Evolutionary conservation across 2,329 filamentous ascomycete species (phyloP), one percentile per base, ranked within the genome.

Genomic region (Fusarium nisikadoi): DNA sequence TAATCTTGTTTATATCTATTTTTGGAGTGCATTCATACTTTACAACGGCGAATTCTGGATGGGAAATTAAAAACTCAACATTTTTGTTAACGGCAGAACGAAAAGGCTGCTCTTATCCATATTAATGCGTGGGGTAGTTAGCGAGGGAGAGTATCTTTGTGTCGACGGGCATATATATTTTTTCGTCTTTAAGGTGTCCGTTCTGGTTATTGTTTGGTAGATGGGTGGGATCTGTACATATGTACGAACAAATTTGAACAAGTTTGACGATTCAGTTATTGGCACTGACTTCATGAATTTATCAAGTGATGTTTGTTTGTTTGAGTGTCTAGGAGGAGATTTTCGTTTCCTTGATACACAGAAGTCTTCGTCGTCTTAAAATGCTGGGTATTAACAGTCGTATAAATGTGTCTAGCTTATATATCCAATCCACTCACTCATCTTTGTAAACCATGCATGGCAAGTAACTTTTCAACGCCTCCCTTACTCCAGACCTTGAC

Each of bases 401-500:
- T 47, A 62, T 64, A 64, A n/a, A 55, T 33, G 33, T 36, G 29
- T 41, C 47, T 59, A 52, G 31, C 38, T 58, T 62, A 45, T 59
- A 56, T 57, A 65, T 47, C 45, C 42, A 52, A 61, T 47, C 52
- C 27, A 23, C 31, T 17, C 27, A 23, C 31, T 17, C 23, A 27
- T 17, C 39, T 45, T 58, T 65, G 72, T 29, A 62, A 42, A 61
- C 52, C 29, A 53, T 62, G 38, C 17, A 46, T 58, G 31, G 59
- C 72, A 56, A 81, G 35, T 12, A 82, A 68, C 66, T 75, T 80
- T 36, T 78, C 70, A n/a, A 79, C 73, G 6, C 86, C 84, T 2
- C 85, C 83, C 74, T 86, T 86, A 76, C 91, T 93, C 93, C 93
- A 96, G 29, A 81, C 83, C 62, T 83, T 82, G 14, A 94, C 86